Base-by-base conservation (phyloP, 83 land plant genomes). In the Diphasiastrum complanatum region DNA sequence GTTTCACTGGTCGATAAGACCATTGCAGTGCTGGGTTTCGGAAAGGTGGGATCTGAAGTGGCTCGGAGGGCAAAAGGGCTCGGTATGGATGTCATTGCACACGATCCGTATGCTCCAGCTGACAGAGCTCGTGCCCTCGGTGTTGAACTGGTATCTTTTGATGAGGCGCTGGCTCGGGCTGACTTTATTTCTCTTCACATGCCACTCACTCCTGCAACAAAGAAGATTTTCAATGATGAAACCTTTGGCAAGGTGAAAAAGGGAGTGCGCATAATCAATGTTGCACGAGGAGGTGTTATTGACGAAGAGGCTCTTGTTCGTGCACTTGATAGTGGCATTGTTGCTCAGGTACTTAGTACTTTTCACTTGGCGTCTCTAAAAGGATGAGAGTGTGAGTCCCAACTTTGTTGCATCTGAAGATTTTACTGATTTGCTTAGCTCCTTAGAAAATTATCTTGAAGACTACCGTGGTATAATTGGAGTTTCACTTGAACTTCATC, bases 41-140 rank as follows among this genome's bases (percentile, higher is more conserved):
- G 92, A 19, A 89, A 89, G 72, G 96, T 89, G 61, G 96, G 96
- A 37, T 83, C 96, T 5, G 96, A 89, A 60, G 88, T 89, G 58
- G 96, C 93, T n/a, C 73, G 96, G 40, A 74, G 96, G 27, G 96
- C 96, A 11, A 89, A 79, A 49, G 96, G 91, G 2, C 78, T 89
- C 10, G 96, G 96, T 0, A 89, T 89, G 96, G 75, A 75, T 69
- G 92, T 89, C 6, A 70, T 89, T 49, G 92, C 96, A 1, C 92
- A 89, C 54, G 96, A 89, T 52, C 96, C 96, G 3, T 89, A 89
- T 72, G 92, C 92, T 24, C 77, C 92, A 53, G 88, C 76, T 49
- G 96, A 89, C 36, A 65, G 92, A 22, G 96, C 96, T 10, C 79
- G 78, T 32, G 92, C 92, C 2, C n/a, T 79, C 65, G 96, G 92